These are phyloP conservation scores for Pseudogymnoascus sp. DNA, from an alignment of 2,329 filamentous ascomycete species.

Conservation along the genomic window DNA sequence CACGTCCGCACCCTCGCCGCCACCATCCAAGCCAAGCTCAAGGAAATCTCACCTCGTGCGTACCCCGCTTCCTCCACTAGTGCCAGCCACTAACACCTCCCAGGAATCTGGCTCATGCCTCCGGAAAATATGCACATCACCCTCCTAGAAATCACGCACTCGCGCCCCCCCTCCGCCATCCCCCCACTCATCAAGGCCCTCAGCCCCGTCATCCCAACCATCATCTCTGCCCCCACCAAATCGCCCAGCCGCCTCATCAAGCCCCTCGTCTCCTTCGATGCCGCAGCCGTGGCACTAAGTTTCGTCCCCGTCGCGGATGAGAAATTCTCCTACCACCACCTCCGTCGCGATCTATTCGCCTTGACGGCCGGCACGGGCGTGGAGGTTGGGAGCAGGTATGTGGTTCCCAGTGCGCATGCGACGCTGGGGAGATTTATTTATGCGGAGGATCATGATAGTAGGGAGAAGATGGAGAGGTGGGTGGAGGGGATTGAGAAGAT, in stretches of 20 bases:
- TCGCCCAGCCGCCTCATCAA: conserved; percentile 71
- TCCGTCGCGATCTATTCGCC: conserved; percentile 68
- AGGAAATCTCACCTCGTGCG: conserved; percentile 60
- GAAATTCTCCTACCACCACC: conserved; percentile 79
- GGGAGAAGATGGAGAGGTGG: conserved; percentile 46
- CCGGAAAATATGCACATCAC: conserved; percentile 73
- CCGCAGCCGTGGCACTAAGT: conserved; percentile 75
- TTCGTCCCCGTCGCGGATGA: conserved; percentile 68
- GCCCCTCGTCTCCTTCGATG: conserved; percentile 75
- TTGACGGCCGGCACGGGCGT: conserved; percentile 53
- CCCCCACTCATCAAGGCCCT: conserved; percentile 50
- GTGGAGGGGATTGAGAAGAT: conserved; percentile 63
- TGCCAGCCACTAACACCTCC: conserved; percentile 7
- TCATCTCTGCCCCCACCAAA: conserved; percentile 56
- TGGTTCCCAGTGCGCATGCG: conserved; percentile 82
- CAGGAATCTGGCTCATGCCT: conserved; percentile 84
- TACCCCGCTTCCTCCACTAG: conserved; percentile 14
- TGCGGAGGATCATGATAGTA: conserved; percentile 51
- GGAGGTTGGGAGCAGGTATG: conserved; percentile 69
- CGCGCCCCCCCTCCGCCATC: conserved; percentile 61
- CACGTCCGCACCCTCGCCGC: conserved; percentile 59
- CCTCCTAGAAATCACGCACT: conserved; percentile 75
- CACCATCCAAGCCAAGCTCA: conserved; percentile 59
- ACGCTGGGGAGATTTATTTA: conserved; percentile 76
- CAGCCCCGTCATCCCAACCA: conserved; percentile 40